Evolutionary conservation across 2,329 filamentous ascomycete genomes (phyloP).

Genomic region (Aspergillus transmontanensis): DNA sequence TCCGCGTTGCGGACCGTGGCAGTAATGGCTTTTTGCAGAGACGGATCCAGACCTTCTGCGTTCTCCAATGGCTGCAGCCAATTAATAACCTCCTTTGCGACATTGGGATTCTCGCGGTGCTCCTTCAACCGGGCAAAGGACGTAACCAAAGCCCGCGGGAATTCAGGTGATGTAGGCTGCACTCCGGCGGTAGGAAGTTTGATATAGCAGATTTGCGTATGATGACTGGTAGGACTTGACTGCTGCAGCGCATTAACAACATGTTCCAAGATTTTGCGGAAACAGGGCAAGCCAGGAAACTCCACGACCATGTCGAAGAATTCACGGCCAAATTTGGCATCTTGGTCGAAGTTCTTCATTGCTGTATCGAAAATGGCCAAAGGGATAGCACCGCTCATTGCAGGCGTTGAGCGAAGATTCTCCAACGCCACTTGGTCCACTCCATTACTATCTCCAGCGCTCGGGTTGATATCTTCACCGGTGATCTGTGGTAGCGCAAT

Average conservation of each 20-base stretch:
- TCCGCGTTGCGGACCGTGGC: conserved; percentile 41
- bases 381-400: conserved; percentile 89
- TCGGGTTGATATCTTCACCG: conserved; percentile 63
- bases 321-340: conserved; percentile 64
- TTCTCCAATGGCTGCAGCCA: conserved; percentile 52
- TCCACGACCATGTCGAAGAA: conserved; percentile 80
- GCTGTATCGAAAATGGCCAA: conserved; percentile 88
- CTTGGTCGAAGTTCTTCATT: conserved; percentile 73
- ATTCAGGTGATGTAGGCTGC: conserved; percentile 64
- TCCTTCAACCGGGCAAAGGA: conserved; percentile 65
- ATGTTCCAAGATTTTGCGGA: conserved; percentile 70
- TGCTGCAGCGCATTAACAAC: conserved; percentile 66
- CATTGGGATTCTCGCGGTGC: conserved; percentile 42
- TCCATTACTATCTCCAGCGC: conserved; percentile 54
- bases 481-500: conserved; percentile 62
- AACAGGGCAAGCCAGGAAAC: conserved; percentile 68
- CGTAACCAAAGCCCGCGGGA: conserved; percentile 70
- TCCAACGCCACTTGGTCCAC: conserved; percentile 61
- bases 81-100: conserved; percentile 52
- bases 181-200: conserved; percentile 70
- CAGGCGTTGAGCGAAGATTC: conserved; percentile 71
- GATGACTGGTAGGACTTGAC: conserved; percentile 61
- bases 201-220: conserved; percentile 71
- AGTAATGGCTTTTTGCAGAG: conserved; percentile 55
- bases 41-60: conserved; percentile 53